Conservation (phyloP, 306 rosid genomes). For the Spatholobus suberectus region DNA sequence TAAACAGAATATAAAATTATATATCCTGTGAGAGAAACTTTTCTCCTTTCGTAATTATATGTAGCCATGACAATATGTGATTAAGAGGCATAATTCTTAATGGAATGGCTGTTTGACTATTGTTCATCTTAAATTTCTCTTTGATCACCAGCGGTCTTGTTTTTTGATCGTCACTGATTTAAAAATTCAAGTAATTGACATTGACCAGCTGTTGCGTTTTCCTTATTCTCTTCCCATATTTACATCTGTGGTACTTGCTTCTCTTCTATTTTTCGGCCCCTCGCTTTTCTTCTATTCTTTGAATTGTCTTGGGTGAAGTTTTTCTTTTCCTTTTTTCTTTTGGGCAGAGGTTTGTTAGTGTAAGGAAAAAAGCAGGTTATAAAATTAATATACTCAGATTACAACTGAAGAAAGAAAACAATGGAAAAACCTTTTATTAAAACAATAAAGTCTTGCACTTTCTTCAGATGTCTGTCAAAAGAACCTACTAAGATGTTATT, state of each 20-base stretch:
- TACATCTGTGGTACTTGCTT: neutral
- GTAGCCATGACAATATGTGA: neutral
- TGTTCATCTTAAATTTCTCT: neutral
- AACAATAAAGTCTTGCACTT: neutral
- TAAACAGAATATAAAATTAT: neutral
- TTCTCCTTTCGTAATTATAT: neutral
- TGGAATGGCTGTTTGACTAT: neutral
- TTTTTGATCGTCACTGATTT: conserved; percentile 6
- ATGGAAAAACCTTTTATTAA: neutral
- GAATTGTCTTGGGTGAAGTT: neutral
- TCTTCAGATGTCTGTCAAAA: conserved; percentile 26
- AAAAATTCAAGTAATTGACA: neutral
- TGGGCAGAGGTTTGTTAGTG: neutral
- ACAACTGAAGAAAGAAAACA: neutral
- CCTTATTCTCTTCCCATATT: neutral
- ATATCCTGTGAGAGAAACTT: neutral
- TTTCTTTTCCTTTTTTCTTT: neutral
- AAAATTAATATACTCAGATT: neutral
- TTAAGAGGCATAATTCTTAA: neutral
- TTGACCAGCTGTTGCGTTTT: neutral
- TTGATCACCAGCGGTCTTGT: neutral
- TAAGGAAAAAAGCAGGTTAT: neutral
- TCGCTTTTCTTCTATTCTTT: neutral
- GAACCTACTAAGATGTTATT: neutral
- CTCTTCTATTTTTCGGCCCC: conserved; percentile 2